These are phyloP conservation scores for Penicillium coprophilum DNA, from an alignment of 495 filamentous ascomycete species.

Conservation along the genomic window DNA sequence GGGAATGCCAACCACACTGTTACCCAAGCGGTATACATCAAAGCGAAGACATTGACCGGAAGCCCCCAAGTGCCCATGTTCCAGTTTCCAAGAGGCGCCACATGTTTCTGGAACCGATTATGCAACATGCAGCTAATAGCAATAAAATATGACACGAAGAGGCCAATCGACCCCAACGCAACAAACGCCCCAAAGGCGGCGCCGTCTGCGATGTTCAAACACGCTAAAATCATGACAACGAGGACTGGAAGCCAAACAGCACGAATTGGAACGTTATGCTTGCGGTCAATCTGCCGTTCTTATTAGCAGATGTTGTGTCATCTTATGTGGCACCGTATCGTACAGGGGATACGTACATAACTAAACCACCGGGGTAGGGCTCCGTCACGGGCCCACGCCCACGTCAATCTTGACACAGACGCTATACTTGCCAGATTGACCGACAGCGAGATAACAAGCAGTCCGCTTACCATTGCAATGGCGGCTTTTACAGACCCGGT, in stretches of 20 bases:
- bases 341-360: conserved; percentile 24
- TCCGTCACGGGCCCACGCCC: conserved; percentile 44
- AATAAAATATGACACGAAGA: conserved; percentile 43
- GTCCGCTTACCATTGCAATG: conserved; percentile 43
- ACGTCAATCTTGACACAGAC: conserved; percentile 37
- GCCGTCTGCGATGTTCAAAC: conserved; percentile 56
- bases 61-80: conserved; percentile 27
- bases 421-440: conserved; percentile 33
- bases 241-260: conserved; percentile 48
- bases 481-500: conserved; percentile 41
- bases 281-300: conserved; percentile 20
- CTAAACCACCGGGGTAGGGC: conserved; percentile 41
- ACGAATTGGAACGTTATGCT: conserved; percentile 41
- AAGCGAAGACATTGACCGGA: conserved; percentile 25
- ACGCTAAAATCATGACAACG: conserved; percentile 47
- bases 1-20: conserved; percentile 30
- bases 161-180: conserved; percentile 42
- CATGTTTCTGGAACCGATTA: conserved; percentile 22
- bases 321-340: neutral
- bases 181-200: conserved; percentile 55
- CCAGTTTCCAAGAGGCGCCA: conserved; percentile 16
- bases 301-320: neutral
- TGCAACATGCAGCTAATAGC: conserved; percentile 41
- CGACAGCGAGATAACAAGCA: conserved; percentile 44
- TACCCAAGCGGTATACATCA: conserved; percentile 25